Base-by-base conservation (phyloP, 768 basidiomycete genomes). In the Calocera cornea region DNA sequence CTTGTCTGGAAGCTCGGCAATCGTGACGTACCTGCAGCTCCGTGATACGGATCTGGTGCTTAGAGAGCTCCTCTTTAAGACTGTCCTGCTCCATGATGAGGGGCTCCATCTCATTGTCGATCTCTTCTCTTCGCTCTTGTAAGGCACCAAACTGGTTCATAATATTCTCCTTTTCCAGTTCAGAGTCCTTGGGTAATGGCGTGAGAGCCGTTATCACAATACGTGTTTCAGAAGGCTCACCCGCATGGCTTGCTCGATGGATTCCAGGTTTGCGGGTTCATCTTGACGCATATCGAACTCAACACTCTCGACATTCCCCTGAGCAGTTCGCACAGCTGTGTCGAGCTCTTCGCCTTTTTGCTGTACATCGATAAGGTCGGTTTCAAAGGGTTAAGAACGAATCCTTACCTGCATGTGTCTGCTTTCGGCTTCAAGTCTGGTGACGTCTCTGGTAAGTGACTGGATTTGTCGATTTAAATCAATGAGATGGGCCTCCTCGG, bases 191-290 rank as follows among this genome's bases (percentile, higher is more conserved):
- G 2, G 33, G n/a, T 34, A 19, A 44, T 64, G 41, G 50, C 27
- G 1, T 36, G 24, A 24, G 65, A n/a, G 34, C 69, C 67, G 14
- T 24, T 7, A 19, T n/a, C 5, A 65, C 1, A 47, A 16, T 29
- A 11, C 44, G 19, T n/a, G 36, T 60, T 12, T 34, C 24, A 11
- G 38, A 34, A 40, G 34, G 73, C 81, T 33, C 71, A 86, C 88
- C 71, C 80, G 74, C 73, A 84, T 83, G 2, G 81, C 83, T 12
- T 75, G 79, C 68, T 86, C 78, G 16, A 89, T 76, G 16, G 81
- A 82, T 24, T 81, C 78, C n/a, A 89, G 78, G 71, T 83, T 81
- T 7, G 83, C 83, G 1, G 88, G 87, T 74, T 87, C 77, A 14
- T 88, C 87, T 22, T 89, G 87, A 67, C 87, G 24, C 54, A 70